Evolutionary conservation across 345 rosid species (phyloP).

Genomic region (Euphorbia peplus): DNA sequence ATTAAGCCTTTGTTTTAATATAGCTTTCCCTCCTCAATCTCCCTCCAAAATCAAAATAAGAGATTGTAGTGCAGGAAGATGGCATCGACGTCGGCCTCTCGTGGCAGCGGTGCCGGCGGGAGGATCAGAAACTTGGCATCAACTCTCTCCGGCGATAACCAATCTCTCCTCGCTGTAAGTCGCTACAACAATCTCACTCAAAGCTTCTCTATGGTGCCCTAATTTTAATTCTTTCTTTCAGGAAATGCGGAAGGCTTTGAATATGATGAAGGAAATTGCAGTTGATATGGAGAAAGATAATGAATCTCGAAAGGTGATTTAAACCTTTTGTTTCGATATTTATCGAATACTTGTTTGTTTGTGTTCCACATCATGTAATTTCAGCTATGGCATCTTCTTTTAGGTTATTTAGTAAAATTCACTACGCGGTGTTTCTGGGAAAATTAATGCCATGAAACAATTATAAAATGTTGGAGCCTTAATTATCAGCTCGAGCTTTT

Average conservation of each 20-base stretch:
- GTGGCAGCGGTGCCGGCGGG: constrained; percentile 36
- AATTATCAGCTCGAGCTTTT: not conserved
- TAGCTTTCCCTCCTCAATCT: not conserved
- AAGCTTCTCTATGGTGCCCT: not conserved
- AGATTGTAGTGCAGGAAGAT: no score
- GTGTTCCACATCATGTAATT: not conserved
- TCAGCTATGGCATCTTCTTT: not conserved
- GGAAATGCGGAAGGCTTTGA: constrained; percentile 70
- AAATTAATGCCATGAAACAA: not conserved
- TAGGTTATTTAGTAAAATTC: not conserved
- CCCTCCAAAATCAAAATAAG: constrained; percentile 18
- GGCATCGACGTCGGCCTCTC: constrained; percentile 16
- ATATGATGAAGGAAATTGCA: constrained; percentile 61
- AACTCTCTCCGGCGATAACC: constrained; percentile 47
- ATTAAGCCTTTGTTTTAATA: no score
- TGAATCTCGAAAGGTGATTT: constrained; percentile 56
- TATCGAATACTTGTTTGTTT: not conserved
- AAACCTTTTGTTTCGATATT: not conserved
- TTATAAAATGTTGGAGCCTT: no score
- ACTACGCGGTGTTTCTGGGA: not conserved
- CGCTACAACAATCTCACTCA: not conserved
- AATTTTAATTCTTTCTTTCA: constrained; percentile 24
- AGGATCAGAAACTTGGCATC: constrained; percentile 50
- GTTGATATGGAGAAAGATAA: constrained; percentile 71
- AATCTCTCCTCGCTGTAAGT: constrained; percentile 53